Evolutionary conservation across 106 monocot species (phyloP).

Genomic region (Dendrobium nobile): DNA sequence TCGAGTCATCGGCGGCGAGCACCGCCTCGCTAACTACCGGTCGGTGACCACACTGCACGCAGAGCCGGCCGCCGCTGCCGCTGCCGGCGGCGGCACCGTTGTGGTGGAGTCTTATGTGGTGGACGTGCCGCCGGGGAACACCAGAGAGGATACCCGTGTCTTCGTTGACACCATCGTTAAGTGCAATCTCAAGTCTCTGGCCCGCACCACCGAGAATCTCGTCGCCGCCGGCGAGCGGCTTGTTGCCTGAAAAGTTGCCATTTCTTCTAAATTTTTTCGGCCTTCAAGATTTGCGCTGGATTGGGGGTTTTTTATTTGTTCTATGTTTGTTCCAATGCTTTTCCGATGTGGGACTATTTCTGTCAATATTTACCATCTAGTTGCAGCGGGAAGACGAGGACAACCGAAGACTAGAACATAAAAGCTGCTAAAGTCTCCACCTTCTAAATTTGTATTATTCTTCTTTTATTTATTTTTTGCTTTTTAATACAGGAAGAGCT

Average conservation of each 20-base stretch:
- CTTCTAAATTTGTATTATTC: no score
- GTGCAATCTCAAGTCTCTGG: constrained; percentile 55
- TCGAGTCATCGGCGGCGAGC: constrained; percentile 59
- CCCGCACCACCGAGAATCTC: constrained; percentile 24
- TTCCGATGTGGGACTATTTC: not conserved
- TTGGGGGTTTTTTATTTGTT: not conserved
- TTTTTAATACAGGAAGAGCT: no score
- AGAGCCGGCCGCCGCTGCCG: not conserved
- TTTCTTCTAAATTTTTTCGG: not conserved
- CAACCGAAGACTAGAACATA: no score
- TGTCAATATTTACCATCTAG: not conserved
- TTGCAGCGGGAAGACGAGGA: no score
- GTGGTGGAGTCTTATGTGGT: constrained; percentile 67
- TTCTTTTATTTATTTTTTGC: no score
- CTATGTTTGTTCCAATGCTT: not conserved
- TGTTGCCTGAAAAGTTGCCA: not conserved
- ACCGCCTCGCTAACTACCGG: constrained; percentile 48
- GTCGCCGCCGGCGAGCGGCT: not conserved
- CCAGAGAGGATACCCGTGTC: constrained; percentile 43
- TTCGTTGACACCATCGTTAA: constrained; percentile 63
- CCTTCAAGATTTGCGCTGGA: no score
- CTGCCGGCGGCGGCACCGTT: constrained; percentile 5
- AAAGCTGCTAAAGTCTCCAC: no score
- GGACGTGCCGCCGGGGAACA: constrained; percentile 59
- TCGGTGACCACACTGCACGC: constrained; percentile 60